A percentile compares a stretch with the other conserved stretches of the same genome.
Evolutionary conservation across 768 basidiomycete species (phyloP).

Genomic region (Leccinum sublutescens): DNA sequence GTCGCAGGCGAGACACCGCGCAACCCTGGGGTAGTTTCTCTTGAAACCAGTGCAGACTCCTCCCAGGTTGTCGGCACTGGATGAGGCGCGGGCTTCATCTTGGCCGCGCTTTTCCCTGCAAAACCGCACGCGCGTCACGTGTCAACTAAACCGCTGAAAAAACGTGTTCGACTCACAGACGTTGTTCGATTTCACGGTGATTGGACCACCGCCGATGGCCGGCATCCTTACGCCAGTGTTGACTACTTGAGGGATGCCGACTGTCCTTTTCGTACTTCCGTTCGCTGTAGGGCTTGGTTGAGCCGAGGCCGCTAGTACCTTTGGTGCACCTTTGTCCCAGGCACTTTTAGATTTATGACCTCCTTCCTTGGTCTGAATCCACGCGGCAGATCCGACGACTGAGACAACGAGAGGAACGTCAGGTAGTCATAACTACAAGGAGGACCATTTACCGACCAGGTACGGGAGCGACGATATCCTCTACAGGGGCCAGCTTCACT

Average conservation of each 20-base stretch:
- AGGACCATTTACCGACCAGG: slow-evolving; percentile 29
- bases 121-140: not conserved
- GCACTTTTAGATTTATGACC: slow-evolving; percentile 10
- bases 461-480: slow-evolving; percentile 23
- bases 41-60: slow-evolving; percentile 13
- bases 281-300: slow-evolving; percentile 19
- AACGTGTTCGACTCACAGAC: slow-evolving; percentile 24
- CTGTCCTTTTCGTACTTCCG: slow-evolving; percentile 20
- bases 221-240: slow-evolving; percentile 13
- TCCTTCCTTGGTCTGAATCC: slow-evolving; percentile 21
- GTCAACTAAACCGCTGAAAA: not conserved
- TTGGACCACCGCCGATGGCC: slow-evolving; percentile 28
- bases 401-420: not conserved
- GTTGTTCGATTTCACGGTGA: slow-evolving; percentile 27
- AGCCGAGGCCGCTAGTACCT: slow-evolving; percentile 2
- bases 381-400: slow-evolving; percentile 32
- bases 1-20: slow-evolving; percentile 2
- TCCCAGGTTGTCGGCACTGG: slow-evolving; percentile 22
- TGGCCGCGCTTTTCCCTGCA: slow-evolving; percentile 17
- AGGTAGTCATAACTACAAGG: not conserved
- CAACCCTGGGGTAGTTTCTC: slow-evolving; percentile 15
- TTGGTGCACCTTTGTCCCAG: slow-evolving; percentile 21
- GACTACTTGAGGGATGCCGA: slow-evolving; percentile 5
- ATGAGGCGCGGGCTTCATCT: not conserved
- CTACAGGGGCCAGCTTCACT: slow-evolving; percentile 26